A percentile compares a stretch with the other conserved stretches of the same genome.
Conservation (phyloP, 2,329 filamentous ascomycete species). For the Rutstroemia sp. region DNA sequence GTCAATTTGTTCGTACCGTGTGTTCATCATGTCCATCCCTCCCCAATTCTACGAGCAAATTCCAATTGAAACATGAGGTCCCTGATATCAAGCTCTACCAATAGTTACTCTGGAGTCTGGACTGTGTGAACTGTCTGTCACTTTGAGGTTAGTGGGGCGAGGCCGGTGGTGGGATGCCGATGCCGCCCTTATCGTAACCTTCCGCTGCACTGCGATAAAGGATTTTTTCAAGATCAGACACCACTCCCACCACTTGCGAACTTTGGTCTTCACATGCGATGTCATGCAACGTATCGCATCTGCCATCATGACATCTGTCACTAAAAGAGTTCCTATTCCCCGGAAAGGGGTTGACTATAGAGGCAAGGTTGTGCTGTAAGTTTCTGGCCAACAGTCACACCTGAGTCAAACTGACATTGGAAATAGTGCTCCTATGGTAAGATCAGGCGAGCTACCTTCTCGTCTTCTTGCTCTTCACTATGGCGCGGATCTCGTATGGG, state of each 20-base stretch:
- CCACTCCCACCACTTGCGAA: background rate
- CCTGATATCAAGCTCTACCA: too few species aligned
- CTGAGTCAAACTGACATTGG: background rate
- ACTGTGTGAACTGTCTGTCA: too few species aligned
- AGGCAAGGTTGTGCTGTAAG: slow-evolving; percentile 75
- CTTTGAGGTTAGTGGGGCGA: too few species aligned
- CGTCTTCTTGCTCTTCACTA: slow-evolving; percentile 86
- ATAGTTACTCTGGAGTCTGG: too few species aligned
- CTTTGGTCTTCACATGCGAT: slow-evolving; percentile 13
- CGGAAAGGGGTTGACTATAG: slow-evolving; percentile 86
- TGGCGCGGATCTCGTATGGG: slow-evolving; percentile 95
- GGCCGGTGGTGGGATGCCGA: too few species aligned
- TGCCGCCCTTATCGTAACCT: too few species aligned
- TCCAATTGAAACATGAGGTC: too few species aligned
- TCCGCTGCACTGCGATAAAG: too few species aligned
- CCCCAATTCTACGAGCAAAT: too few species aligned
- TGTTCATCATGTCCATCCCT: too few species aligned
- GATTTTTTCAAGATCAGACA: too few species aligned
- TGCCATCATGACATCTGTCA: slow-evolving; percentile 49
- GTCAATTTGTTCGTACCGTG: too few species aligned
- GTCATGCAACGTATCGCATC: slow-evolving; percentile 32
- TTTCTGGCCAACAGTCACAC: background rate
- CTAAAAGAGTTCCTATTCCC: slow-evolving; percentile 74
- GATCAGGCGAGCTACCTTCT: slow-evolving; percentile 90
- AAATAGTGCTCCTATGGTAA: slow-evolving; percentile 76